Conservation (phyloP, 305 asterid species). For the Striga hermonthica region DNA sequence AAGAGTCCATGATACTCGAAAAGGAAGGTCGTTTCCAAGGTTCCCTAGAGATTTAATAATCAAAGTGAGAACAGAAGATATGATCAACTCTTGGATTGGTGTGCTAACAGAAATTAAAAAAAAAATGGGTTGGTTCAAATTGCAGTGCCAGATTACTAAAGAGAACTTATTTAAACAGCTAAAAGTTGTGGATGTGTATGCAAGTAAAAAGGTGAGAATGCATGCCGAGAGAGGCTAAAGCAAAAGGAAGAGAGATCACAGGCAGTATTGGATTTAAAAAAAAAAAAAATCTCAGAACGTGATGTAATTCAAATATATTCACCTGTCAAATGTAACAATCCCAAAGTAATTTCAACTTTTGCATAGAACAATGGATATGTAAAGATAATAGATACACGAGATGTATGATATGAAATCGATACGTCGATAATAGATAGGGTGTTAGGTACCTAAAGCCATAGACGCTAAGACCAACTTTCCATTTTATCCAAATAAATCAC, state of each 20-base stretch:
- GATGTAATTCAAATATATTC: too few species aligned
- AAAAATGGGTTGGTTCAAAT: slow-evolving; percentile 9
- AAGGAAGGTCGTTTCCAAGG: slow-evolving; percentile 88
- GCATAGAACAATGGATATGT: neutral
- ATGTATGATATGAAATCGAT: neutral
- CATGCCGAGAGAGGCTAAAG: neutral
- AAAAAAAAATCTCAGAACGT: too few species aligned
- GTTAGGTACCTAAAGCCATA: slow-evolving; percentile 23
- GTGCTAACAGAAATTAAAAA: slow-evolving; percentile 9
- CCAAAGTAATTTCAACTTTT: too few species aligned
- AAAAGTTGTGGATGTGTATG: neutral
- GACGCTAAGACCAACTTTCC: slow-evolving; percentile 15
- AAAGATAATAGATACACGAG: neutral
- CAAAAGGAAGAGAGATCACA: too few species aligned
- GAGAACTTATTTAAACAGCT: neutral
- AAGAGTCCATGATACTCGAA: slow-evolving; percentile 65
- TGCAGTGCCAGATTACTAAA: neutral
- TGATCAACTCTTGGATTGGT: neutral
- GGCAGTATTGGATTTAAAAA: too few species aligned
- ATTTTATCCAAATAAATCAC: slow-evolving; percentile 34
- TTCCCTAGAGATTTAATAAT: slow-evolving; percentile 54
- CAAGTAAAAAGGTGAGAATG: neutral
- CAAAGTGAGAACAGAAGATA: slow-evolving; percentile 22
- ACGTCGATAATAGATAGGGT: neutral
- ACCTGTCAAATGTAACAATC: too few species aligned